Evolutionary conservation across 768 basidiomycete species (phyloP), one percentile per base, ranked within the genome.

Genomic region (Trametes gibbosa): DNA sequence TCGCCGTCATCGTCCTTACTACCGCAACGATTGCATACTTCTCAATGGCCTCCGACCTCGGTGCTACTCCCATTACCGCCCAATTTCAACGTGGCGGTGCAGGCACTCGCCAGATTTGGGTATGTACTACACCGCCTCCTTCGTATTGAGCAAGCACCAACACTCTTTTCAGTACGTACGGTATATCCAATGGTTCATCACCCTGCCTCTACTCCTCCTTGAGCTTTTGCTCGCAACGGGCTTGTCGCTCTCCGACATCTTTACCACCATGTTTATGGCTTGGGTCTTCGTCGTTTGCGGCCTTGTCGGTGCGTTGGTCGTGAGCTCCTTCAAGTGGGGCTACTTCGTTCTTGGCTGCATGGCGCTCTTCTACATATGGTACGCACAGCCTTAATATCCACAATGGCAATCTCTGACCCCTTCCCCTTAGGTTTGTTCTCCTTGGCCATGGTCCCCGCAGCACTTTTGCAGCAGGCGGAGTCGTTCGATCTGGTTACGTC

Each of bases 141-240:
- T 4, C 3, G 29, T 2, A 10, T 9, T 2, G 23, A 16, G 41
- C 7, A 59, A 52, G 39, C 59, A 51, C 49, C 29, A 3, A 47
- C 19, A 24, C 17, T 52, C 10, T 17, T 45, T 35, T 1, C n/a
- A 79, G 78, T 85, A 73, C 63, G 81, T 77, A 1, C 75, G 80
- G 39, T 84, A 82, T 61, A 81, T 83, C 65, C 80, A 80, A 55
- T 82, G 80, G 81, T 77, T 80, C 56, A 80, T 83, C 74, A 82
- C 78, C 48, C 80, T 81, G 6, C 84, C 84, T 0, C 63, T 80
- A 10, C 66, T 84, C 13, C 71, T 85, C 4, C 74, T 84, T 45
- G 66, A 72, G 27, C 63, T 84, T 37, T 66, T 82, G 16, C 70
- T 81, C 51, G 71, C 77, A 7, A 80, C 82, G 25, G 78, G 75